Conservation (phyloP, 768 basidiomycete genomes). For the Phallus indusiatus region DNA sequence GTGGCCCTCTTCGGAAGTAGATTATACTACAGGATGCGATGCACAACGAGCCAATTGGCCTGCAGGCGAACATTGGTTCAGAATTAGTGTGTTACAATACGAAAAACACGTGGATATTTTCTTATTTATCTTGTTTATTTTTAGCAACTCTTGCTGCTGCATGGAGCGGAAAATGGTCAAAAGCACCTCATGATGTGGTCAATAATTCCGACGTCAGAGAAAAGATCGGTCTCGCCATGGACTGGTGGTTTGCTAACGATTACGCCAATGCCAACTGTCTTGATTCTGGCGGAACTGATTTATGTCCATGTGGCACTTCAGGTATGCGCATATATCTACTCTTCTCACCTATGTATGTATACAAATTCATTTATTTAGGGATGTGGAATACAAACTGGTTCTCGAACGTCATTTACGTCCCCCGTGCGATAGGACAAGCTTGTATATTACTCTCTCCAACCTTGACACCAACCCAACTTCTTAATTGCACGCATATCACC, state of each 20-base stretch:
- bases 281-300: constrained; percentile 39
- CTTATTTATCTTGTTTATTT: neutral
- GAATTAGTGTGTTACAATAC: constrained; percentile 16
- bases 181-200: constrained; percentile 30
- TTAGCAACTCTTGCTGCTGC: constrained; percentile 46
- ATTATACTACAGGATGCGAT: constrained; percentile 54
- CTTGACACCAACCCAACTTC: constrained; percentile 31
- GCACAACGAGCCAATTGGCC: constrained; percentile 65
- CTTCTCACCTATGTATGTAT: neutral
- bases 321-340: constrained; percentile 13
- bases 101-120: too few relatives aligned
- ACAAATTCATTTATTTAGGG: constrained; percentile 1
- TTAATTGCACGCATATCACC: constrained; percentile 42
- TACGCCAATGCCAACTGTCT: constrained; percentile 45
- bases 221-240: constrained; percentile 44
- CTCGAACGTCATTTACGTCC: constrained; percentile 54
- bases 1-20: constrained; percentile 47
- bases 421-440: constrained; percentile 43
- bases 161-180: constrained; percentile 40
- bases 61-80: constrained; percentile 44
- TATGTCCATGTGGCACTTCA: constrained; percentile 48
- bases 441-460: constrained; percentile 44
- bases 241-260: constrained; percentile 55
- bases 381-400: constrained; percentile 61
- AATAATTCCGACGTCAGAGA: constrained; percentile 30